Base-by-base conservation (phyloP, 495 filamentous ascomycete genomes). In the Neurospora sp. region DNA sequence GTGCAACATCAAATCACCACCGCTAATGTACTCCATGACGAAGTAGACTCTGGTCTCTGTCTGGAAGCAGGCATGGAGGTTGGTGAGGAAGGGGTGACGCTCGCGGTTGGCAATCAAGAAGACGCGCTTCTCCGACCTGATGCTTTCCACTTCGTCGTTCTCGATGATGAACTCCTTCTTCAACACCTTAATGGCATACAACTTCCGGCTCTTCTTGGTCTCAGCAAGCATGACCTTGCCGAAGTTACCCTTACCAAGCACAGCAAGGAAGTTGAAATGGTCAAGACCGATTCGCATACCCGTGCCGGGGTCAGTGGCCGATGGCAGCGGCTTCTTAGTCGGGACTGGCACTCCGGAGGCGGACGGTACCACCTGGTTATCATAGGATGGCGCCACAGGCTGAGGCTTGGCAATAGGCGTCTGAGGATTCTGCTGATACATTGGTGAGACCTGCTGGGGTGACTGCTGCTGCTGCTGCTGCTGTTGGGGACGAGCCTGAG, bases 111-210 rank as follows among this genome's bases (percentile, higher is more conserved):
- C 96, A 80, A 99, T 90, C 76, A 99, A 82, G 83, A 98, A 95
- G 40, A 99, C 96, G 73, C 96, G 88, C 86, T 98, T 98, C 84
- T 99, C 96, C 6, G 96, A 98, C 78, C 94, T 90, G 44, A 92
- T 97, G 83, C 96, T 98, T 81, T 99, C 96, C n/a, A 99, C 96
- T 82, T 99, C 96, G 81, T 99, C 96, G 75, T 99, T 97, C 81
- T 99, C 96, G 73, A 99, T 99, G 79, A 99, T 99, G 81, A 99
- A 99, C 76, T 99, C 96, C 85, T 99, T 99, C 87, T 99, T 99
- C 77, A 99, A 85, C 40, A 99, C 96, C 82, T 99, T 99, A 82
- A 99, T 99, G 70, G 96, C 96, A 80, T 98, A 99, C 40, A 99
- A 85, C 79, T 96, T 91, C 79, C 94, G 93, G 31, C 90, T 87